These are phyloP conservation scores for Veloporphyrellus conicus DNA, from an alignment of 1,284 basidiomycete species.

Conservation along the genomic window DNA sequence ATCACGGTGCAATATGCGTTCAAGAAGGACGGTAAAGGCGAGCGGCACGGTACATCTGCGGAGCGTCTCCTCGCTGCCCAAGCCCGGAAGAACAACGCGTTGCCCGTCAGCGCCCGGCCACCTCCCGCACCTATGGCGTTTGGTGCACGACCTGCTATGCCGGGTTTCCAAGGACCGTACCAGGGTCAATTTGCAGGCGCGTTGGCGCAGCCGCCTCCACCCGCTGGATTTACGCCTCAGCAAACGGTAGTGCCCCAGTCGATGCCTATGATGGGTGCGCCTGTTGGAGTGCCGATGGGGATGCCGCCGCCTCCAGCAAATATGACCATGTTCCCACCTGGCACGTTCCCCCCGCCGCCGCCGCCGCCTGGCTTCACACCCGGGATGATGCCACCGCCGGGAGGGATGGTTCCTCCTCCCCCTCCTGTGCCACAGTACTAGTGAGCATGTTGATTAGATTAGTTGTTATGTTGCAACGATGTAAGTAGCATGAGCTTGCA, in stretches of 20 bases:
- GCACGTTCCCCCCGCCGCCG: constrained; percentile 30
- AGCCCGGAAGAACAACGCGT: constrained; percentile 89
- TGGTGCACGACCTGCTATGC: constrained; percentile 56
- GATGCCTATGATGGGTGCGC: constrained; percentile 38
- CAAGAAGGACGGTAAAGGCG: constrained; percentile 98
- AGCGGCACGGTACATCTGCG: constrained; percentile 92
- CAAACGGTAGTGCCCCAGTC: constrained; percentile 55
- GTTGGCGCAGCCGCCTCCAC: constrained; percentile 65
- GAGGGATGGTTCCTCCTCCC: constrained; percentile 33
- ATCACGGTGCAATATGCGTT: constrained; percentile 96
- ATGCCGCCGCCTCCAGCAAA: constrained; percentile 38
- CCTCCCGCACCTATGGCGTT: constrained; percentile 66
- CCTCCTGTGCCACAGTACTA: constrained; percentile 34
- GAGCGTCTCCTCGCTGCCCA: constrained; percentile 93
- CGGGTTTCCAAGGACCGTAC: constrained; percentile 66
- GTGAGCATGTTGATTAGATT: constrained; percentile 13
- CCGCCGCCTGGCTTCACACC: constrained; percentile 32
- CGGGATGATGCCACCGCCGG: constrained; percentile 32
- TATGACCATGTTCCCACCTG: constrained; percentile 34
- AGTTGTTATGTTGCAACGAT: not conserved
- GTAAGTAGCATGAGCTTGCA: constrained; percentile 2
- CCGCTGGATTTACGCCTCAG: constrained; percentile 67
- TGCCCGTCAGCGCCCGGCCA: constrained; percentile 68
- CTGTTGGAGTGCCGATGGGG: constrained; percentile 36
- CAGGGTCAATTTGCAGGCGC: constrained; percentile 87